Base-by-base conservation (phyloP, 495 filamentous ascomycete genomes). In the Neurospora discreta region DNA sequence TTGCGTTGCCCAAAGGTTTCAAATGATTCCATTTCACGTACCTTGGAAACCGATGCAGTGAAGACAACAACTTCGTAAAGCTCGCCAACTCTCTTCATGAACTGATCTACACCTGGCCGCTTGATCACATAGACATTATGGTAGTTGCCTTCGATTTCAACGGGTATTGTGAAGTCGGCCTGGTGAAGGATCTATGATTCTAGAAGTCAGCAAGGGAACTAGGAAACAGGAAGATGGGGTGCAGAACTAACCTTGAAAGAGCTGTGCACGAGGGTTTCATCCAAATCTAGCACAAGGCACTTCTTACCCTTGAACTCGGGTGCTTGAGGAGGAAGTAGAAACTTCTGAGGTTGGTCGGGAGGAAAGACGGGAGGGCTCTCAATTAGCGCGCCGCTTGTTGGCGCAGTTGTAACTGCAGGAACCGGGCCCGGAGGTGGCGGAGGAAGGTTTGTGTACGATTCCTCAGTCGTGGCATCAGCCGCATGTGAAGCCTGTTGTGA, bases 51-150 rank as follows among this genome's bases (percentile, higher is more conserved):
- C 1, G 95, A 99, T 67, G 95, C 95, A 39, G 95, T 99, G 78
- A 99, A 99, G 65, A 99, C 95, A 52, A 99, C 95, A 42, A 99
- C 93, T 80, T 99, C 95, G 78, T 98, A 99, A 60, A 99, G 84
- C 82, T 99, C 95, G 52, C 95, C 95, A 40, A 99, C 93, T 39
- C 95, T 87, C 82, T 98, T 99, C 93, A 99, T 97, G 81, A 99
- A 99, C 73, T 95, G 89, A 78, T 99, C 95, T 18, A 98, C 95
- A 38, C 95, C 95, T 30, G 95, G 95, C 71, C 95, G 89, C 82
- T 99, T 99, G 80, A 98, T 98, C 68, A 99, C 95, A 80, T 99
- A 99, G 67, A 99, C 97, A 75, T 99, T 99, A 81, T 99, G 95
- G 78, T 94, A 98, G 79, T 97, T 95, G 18, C 95, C 95, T 81